Evolutionary conservation across 768 basidiomycete species (phyloP), one percentile per base, ranked within the genome.

Genomic region (Cubamyces lactineus): DNA sequence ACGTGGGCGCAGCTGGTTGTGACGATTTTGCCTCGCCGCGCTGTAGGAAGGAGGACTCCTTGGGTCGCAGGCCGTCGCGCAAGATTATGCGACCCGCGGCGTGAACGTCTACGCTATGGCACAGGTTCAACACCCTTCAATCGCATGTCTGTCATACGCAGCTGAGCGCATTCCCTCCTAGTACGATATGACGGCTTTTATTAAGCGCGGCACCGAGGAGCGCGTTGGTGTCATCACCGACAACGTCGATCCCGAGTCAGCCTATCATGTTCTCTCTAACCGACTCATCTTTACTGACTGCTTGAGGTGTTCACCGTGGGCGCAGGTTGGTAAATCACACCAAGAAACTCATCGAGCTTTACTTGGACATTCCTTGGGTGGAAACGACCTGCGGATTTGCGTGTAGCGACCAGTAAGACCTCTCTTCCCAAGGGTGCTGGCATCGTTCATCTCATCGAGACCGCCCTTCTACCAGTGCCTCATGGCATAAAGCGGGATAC

Each of bases 151-250:
- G 30, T 54, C 49, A 42, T 41, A 23, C 65, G 56, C 43, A 47
- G 50, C 59, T 57, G 54, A 41, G 54, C 46, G 7, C 11, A 59
- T 42, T 51, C 19, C 12, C 48, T 42, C 9, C 13, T 67, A 92
- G 90, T 91, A 89, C 70, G 92, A 94, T 72, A 94, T 94, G 92
- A 94, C 92, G 21, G 92, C 92, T 56, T 97, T 94, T 93, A 91
- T 96, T 61, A 94, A 94, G 83, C 69, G 72, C 56, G 83, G 82
- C 15, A 81, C 81, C 11, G 71, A 84, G 79, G 80, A 80, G 69
- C 78, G 68, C 78, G 89, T 96, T 62, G 91, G 90, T 45, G 82
- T 96, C 53, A 91, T 96, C 69, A 87, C 84, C 40, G 95, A 97
- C 75, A 94, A 78, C 69, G 88, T 89, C 19, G 88, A 96, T 39